phyloP scores from a whole-genome alignment of 371 early-diverging fungal species.

The Antonospora locustae region DNA sequence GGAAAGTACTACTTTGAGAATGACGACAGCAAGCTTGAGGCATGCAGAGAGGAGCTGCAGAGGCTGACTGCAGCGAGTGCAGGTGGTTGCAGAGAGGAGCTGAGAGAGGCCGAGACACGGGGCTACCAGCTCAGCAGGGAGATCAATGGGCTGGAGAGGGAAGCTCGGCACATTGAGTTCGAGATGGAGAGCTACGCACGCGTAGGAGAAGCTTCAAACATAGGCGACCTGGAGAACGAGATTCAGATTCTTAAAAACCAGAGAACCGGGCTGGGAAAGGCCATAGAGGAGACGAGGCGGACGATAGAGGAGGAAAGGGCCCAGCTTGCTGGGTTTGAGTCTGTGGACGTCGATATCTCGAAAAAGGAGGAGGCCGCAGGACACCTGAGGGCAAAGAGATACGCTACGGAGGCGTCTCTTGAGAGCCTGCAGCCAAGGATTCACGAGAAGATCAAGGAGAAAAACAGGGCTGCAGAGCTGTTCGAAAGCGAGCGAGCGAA shows the following conservation, averaged over 20 bases:
- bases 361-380: too few species aligned
- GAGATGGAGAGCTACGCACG: too few species aligned
- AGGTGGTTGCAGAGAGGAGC: not conserved
- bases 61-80: not conserved
- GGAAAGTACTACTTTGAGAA: constrained; percentile 47
- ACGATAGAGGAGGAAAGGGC: too few species aligned
- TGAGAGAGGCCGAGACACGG: not conserved
- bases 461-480: constrained; percentile 8
- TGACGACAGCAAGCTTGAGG: constrained; percentile 9
- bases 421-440: not conserved
- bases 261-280: constrained; percentile 2
- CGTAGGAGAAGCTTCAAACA: too few species aligned
- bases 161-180: too few species aligned
- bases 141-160: not conserved
- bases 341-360: too few species aligned
- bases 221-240: constrained; percentile 2
- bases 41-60: constrained; percentile 1
- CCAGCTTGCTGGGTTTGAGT: too few species aligned
- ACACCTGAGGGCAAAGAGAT: too few species aligned
- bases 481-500: constrained; percentile 14
- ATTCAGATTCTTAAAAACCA: constrained; percentile 15
- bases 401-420: too few species aligned
- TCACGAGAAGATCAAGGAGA: constrained; percentile 3
- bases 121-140: not conserved
- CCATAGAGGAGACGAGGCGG: too few species aligned